These are phyloP conservation scores for Sordaria brevicollis DNA, from an alignment of 495 filamentous ascomycete genomes.

Conservation along the genomic window DNA sequence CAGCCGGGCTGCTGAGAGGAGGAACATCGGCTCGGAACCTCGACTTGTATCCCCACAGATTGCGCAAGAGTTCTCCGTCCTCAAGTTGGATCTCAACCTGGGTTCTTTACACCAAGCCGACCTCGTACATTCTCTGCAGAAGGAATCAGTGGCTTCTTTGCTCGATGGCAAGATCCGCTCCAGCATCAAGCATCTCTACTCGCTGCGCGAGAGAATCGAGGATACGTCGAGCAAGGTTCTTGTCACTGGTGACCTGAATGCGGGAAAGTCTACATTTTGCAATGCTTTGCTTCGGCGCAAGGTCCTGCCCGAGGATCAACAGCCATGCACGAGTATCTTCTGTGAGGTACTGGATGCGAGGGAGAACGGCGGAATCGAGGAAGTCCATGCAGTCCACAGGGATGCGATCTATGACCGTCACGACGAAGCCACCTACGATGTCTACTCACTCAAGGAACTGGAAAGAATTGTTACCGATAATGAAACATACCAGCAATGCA, in stretches of 20 bases:
- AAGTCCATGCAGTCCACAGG: conserved; percentile 89
- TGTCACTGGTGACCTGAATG: conserved; percentile 95
- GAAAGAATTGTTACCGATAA: conserved; percentile 88
- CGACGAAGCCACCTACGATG: conserved; percentile 88
- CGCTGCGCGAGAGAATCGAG: conserved; percentile 85
- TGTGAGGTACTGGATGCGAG: conserved; percentile 90
- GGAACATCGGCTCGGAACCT: conserved; percentile 42
- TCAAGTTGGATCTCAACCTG: conserved; percentile 90
- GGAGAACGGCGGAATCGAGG: conserved; percentile 83
- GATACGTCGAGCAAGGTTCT: conserved; percentile 96
- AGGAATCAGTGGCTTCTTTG: conserved; percentile 75
- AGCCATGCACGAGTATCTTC: conserved; percentile 98
- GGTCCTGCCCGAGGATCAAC: conserved; percentile 90
- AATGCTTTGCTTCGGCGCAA: conserved; percentile 90
- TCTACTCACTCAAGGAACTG: conserved; percentile 62
- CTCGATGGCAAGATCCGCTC: conserved; percentile 89
- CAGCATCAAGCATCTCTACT: conserved; percentile 79
- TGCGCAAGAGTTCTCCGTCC: conserved; percentile 86
- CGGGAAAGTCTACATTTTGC: conserved; percentile 97
- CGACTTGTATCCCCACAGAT: conserved; percentile 86
- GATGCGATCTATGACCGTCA: conserved; percentile 71
- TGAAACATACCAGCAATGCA: conserved; percentile 81
- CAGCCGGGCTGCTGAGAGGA: conserved; percentile 53
- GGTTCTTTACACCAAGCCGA: conserved; percentile 77
- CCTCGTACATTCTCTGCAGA: conserved; percentile 93